Percentiles rank a stretch among this genome's conserved stretches.
phyloP scores from a whole-genome alignment of 495 filamentous ascomycete species.

The Hypoxylon perforatum region DNA sequence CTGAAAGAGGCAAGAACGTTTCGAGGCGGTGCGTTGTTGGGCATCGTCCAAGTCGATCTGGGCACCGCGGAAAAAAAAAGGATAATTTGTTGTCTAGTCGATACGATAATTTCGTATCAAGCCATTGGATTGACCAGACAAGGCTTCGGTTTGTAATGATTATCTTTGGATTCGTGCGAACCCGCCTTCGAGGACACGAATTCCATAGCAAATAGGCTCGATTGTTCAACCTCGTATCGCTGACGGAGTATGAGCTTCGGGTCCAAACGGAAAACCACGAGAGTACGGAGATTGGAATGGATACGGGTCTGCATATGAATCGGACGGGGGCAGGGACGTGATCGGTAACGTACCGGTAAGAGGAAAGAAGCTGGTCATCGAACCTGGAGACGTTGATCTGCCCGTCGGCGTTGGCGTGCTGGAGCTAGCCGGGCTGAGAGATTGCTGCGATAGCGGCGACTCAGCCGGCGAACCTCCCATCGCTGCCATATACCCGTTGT shows the following conservation, averaged over 20 bases:
- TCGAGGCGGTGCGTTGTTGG: constrained; percentile 1
- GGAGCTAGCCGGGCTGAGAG: constrained; percentile 29
- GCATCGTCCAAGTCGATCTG: constrained; percentile 5
- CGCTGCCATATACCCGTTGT: constrained; percentile 35
- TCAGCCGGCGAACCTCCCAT: constrained; percentile 49
- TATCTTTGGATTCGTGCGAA: neutral
- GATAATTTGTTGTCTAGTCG: neutral
- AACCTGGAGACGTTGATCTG: constrained; percentile 38
- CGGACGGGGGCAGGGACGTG: constrained; percentile 37
- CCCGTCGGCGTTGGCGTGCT: constrained; percentile 36
- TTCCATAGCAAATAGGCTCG: neutral
- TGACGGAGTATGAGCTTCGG: constrained; percentile 54
- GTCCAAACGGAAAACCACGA: constrained; percentile 52
- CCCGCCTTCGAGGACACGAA: neutral
- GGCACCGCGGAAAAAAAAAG: neutral
- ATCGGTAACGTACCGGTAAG: constrained; percentile 55
- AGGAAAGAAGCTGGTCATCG: constrained; percentile 41
- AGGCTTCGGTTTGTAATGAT: neutral
- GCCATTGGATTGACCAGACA: neutral
- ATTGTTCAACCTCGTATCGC: constrained; percentile 46
- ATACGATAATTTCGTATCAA: neutral
- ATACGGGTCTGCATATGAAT: constrained; percentile 40
- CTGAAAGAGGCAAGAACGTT: constrained; percentile 18
- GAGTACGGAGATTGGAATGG: constrained; percentile 48
- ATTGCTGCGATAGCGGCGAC: constrained; percentile 42